These are phyloP conservation scores for Orobanche coerulescens DNA, from an alignment of 257 asterid genomes.

Conservation along the genomic window DNA sequence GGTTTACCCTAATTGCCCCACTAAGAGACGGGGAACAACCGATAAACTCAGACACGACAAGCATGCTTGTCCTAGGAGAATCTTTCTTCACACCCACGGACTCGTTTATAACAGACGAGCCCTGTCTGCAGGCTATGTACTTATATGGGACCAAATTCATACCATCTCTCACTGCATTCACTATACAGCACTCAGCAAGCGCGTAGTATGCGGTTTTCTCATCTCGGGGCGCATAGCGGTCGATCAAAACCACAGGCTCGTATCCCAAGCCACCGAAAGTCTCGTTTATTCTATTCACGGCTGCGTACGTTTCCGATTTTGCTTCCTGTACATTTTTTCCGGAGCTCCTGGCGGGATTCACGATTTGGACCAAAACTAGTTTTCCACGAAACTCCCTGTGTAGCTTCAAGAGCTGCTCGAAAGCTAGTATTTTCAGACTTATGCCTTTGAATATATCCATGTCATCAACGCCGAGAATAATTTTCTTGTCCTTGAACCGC, in stretches of 20 bases:
- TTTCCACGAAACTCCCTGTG: constrained; percentile 35
- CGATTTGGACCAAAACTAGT: constrained; percentile 55
- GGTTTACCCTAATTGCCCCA: constrained; percentile 79
- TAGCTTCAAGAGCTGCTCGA: constrained; percentile 49
- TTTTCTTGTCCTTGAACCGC: constrained; percentile 43
- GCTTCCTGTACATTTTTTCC: constrained; percentile 75
- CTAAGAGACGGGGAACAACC: constrained; percentile 81
- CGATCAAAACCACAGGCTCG: constrained; percentile 51
- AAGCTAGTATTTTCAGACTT: constrained; percentile 60
- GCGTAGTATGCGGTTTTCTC: constrained; percentile 73
- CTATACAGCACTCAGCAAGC: constrained; percentile 67
- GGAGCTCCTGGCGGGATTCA: constrained; percentile 70
- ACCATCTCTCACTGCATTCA: constrained; percentile 76
- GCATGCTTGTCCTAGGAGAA: constrained; percentile 55
- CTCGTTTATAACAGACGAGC: constrained; percentile 40
- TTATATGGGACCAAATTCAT: constrained; percentile 76
- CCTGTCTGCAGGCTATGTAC: constrained; percentile 64
- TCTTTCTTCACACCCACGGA: constrained; percentile 31
- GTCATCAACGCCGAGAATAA: constrained; percentile 70
- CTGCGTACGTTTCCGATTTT: constrained; percentile 45
- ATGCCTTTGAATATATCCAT: constrained; percentile 84
- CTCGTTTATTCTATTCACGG: constrained; percentile 45
- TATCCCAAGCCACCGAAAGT: constrained; percentile 35
- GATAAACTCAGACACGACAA: constrained; percentile 66
- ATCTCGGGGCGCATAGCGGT: constrained; percentile 44